A percentile compares a stretch with the other conserved stretches of the same genome.
phyloP scores from a whole-genome alignment of 495 filamentous ascomycete species.

The Penicillium cosmopolitanum region DNA sequence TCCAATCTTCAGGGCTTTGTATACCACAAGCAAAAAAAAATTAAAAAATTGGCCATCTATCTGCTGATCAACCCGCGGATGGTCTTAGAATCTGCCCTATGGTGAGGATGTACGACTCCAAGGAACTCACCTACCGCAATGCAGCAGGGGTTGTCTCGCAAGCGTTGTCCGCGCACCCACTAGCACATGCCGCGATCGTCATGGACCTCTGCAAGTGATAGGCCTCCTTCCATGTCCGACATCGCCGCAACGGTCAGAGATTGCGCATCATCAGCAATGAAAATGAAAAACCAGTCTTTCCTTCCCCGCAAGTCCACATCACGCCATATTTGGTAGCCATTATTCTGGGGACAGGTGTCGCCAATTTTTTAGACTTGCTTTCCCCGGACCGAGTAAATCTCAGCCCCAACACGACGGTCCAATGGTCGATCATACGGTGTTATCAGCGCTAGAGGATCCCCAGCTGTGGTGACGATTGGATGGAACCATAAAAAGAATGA shows the following conservation, averaged over 20 bases:
- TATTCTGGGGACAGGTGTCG: background rate
- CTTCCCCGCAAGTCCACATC: background rate
- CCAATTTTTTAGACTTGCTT: background rate
- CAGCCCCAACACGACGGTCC: background rate
- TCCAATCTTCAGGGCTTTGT: slow-evolving; percentile 5
- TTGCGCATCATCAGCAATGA: slow-evolving; percentile 2
- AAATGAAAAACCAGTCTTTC: background rate
- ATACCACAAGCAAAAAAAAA: background rate
- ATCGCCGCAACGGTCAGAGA: slow-evolving; percentile 10
- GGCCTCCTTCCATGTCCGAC: slow-evolving; percentile 15
- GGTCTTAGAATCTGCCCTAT: background rate
- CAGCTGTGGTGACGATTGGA: background rate
- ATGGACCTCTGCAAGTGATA: slow-evolving; percentile 3
- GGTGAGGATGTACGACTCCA: background rate
- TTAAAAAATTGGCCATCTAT: background rate
- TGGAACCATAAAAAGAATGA: background rate
- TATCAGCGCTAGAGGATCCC: slow-evolving; percentile 1
- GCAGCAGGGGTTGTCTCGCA: background rate
- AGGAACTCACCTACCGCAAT: background rate
- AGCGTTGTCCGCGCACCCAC: background rate
- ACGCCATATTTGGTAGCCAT: background rate
- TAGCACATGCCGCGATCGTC: slow-evolving; percentile 7
- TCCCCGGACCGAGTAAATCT: background rate
- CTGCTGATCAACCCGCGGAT: background rate
- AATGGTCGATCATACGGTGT: slow-evolving; percentile 8